Evolutionary conservation across 306 rosid species (phyloP).

Genomic region (Hylodesmum podocarpum): DNA sequence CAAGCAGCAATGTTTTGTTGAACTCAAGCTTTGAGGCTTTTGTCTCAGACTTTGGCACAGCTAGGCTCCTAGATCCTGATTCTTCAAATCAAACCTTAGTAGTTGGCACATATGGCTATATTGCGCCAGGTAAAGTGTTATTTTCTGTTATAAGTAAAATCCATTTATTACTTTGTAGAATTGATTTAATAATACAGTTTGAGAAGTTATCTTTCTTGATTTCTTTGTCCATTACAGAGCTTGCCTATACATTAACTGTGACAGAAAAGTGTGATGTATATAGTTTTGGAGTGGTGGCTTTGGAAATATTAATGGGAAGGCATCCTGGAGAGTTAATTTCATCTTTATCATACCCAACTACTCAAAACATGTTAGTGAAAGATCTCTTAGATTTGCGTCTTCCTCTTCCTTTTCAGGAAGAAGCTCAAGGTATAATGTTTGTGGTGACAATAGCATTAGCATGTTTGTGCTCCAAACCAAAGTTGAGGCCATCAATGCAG

Average conservation of each 20-base stretch:
- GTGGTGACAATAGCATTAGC: not conserved
- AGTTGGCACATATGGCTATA: not conserved
- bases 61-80: not conserved
- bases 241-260: not conserved
- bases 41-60: not conserved
- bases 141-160: not conserved
- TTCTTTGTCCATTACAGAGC: not conserved
- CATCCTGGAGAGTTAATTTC: not conserved
- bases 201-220: not conserved
- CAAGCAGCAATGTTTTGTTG: not conserved
- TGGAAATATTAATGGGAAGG: not conserved
- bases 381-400: not conserved
- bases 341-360: not conserved
- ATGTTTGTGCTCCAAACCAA: not conserved
- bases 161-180: not conserved
- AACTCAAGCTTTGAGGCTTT: not conserved
- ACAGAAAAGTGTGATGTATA: constrained; percentile 4
- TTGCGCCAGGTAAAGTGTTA: not conserved
- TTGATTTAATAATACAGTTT: not conserved
- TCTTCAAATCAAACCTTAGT: not conserved
- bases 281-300: not conserved
- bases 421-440: not conserved
- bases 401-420: not conserved
- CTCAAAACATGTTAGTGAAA: not conserved
- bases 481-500: not conserved